These are phyloP conservation scores for Daldinia decipiens DNA, from an alignment of 495 filamentous ascomycete species.

Conservation along the genomic window DNA sequence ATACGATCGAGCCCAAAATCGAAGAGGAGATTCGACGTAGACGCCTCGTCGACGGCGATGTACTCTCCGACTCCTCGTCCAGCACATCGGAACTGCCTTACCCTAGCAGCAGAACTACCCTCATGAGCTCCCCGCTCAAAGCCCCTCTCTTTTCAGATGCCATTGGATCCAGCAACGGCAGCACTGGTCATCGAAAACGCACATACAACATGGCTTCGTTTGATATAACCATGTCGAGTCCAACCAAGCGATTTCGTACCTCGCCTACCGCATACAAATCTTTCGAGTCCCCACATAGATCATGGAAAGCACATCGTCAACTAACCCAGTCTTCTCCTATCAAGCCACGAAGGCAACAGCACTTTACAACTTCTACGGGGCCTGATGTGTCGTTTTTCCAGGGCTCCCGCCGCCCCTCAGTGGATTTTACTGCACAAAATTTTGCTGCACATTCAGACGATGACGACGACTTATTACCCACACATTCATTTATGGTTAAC, in stretches of 20 bases:
- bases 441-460: slow-evolving; percentile 76
- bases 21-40: slow-evolving; percentile 77
- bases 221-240: slow-evolving; percentile 57
- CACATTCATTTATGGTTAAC: slow-evolving; percentile 73
- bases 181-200: slow-evolving; percentile 65
- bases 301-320: slow-evolving; percentile 79
- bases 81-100: slow-evolving; percentile 70
- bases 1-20: slow-evolving; percentile 76
- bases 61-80: slow-evolving; percentile 83
- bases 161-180: slow-evolving; percentile 66
- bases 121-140: slow-evolving; percentile 73
- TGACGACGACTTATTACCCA: slow-evolving; percentile 79
- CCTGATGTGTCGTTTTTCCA: slow-evolving; percentile 77
- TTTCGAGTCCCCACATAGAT: slow-evolving; percentile 63
- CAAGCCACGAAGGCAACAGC: slow-evolving; percentile 69
- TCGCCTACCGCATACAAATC: slow-evolving; percentile 70
- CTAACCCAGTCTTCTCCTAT: slow-evolving; percentile 86
- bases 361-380: slow-evolving; percentile 69
- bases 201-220: slow-evolving; percentile 63
- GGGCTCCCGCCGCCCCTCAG: slow-evolving; percentile 64
- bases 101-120: slow-evolving; percentile 53
- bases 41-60: slow-evolving; percentile 69
- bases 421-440: slow-evolving; percentile 70
- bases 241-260: slow-evolving; percentile 74
- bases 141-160: slow-evolving; percentile 76